Evolutionary conservation across 169 alveolate species (phyloP), one percentile per base, ranked within the genome.

Genomic region (Plasmodium gallinaceum): DNA sequence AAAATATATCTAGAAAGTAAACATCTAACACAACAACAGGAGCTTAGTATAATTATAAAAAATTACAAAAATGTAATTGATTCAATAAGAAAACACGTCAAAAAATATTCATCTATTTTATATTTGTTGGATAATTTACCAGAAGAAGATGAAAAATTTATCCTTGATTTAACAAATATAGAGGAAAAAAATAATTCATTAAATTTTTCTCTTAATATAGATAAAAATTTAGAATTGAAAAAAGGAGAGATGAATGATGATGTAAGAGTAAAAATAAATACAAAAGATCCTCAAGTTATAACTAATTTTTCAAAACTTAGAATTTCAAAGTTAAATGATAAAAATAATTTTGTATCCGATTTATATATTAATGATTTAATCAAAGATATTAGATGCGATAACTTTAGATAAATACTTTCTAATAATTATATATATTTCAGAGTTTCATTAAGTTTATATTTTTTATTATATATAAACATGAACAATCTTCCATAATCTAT

Each of bases 31-130:
- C 61, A 62, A 42, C 54, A 45, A n/a, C 74, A 76, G 16, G 66
- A 76, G 24, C 75, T 76, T 12, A 51, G 64, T 8, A 43, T 54
- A 32, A 5, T 62, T 43, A 32, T 76, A 51, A 18, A 39, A 66
- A 62, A 76, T 24, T 76, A 76, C 61, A 52, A 76, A 62, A 32
- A 32, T 48, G 26, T 22, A 0, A 7, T 76, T 32, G 48, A 10
- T 7, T 48, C 60, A 12, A 76, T 76, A 14, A 62, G 46, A 48
- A 16, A 46, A n/a, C 65, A 76, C 9, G 5, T 76, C 14, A 45
- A 64, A 37, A 76, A 76, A 14, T 37, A 76, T 48, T 57, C 88
- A 24, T 32, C 68, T 39, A 66, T 76, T 51, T 51, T 76, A 43
- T 48, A 37, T 68, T 42, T 76, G 46, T 16, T 76, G 16, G 88